Conservation (phyloP, 2,329 filamentous ascomycete species). For the Neonectria ditissima region DNA sequence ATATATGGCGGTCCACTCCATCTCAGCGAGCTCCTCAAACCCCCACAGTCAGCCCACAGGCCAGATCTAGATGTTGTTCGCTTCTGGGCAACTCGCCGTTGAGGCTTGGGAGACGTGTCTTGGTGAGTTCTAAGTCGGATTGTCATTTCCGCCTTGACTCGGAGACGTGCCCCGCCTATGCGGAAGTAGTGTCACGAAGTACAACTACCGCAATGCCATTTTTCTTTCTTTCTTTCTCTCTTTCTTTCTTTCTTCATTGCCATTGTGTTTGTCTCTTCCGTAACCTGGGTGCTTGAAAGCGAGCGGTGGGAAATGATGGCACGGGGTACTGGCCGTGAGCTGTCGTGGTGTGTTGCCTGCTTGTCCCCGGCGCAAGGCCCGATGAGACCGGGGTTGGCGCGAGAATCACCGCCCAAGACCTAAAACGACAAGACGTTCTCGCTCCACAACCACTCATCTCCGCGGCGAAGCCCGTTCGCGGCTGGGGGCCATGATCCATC, state of each 20-base stretch:
- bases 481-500: conserved; percentile 19
- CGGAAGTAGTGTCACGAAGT: neutral
- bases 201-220: neutral
- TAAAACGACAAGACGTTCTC: conserved; percentile 35
- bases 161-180: neutral
- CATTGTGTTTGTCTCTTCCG: neutral
- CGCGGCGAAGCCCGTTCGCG: conserved; percentile 28
- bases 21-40: conserved; percentile 34
- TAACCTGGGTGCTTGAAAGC: neutral
- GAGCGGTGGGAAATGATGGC: conserved; percentile 6
- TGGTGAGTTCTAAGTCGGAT: conserved; percentile 2
- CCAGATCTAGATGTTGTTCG: conserved; percentile 31
- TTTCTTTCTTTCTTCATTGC: neutral
- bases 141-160: conserved; percentile 15
- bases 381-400: conserved; percentile 19
- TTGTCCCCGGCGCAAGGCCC: neutral
- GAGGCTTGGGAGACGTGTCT: neutral
- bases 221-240: neutral
- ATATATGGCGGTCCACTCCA: conserved; percentile 31
- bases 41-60: conserved; percentile 37
- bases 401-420: conserved; percentile 27
- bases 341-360: neutral
- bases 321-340: neutral
- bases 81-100: conserved; percentile 17
- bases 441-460: conserved; percentile 29